A percentile compares a stretch with the other conserved stretches of the same genome.
These are phyloP conservation scores for Aspergillus phoenicis DNA, from an alignment of 2,329 filamentous ascomycete species.

Conservation along the genomic window DNA sequence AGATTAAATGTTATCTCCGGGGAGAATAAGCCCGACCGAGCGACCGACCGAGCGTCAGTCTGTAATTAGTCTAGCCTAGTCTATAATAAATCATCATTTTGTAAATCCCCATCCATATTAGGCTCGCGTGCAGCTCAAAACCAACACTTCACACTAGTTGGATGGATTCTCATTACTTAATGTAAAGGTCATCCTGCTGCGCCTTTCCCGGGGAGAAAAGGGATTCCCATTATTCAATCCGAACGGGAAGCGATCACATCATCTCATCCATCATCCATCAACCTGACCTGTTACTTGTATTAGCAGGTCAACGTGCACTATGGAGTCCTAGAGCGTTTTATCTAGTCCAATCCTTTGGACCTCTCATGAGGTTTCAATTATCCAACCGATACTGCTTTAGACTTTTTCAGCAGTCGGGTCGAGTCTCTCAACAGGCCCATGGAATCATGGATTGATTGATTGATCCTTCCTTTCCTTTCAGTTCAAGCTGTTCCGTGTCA, in stretches of 20 bases:
- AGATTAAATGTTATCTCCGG: not conserved
- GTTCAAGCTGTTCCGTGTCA: not conserved
- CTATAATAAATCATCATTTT: too few relatives aligned
- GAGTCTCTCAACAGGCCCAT: not conserved
- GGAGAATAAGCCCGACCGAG: not conserved
- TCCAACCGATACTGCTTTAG: conserved; percentile 4
- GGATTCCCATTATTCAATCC: not conserved
- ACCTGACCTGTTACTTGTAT: not conserved
- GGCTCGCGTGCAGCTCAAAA: not conserved
- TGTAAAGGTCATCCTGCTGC: conserved; percentile 3
- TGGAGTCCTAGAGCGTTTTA: not conserved
- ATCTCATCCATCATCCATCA: too few relatives aligned
- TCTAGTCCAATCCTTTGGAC: not conserved
- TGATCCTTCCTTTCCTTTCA: not conserved
- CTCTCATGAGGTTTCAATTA: not conserved
- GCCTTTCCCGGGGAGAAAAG: not conserved
- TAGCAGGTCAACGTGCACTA: not conserved
- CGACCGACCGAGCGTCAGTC: too few relatives aligned
- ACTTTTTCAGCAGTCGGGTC: not conserved
- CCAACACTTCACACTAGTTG: not conserved
- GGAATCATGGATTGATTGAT: not conserved
- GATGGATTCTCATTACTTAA: conserved; percentile 4
- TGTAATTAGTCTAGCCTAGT: too few relatives aligned
- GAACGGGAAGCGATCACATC: not conserved
- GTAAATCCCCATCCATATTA: not conserved